These are phyloP conservation scores for Yamagishiella unicocca DNA, from an alignment of 139 green algal genomes.

Conservation along the genomic window DNA sequence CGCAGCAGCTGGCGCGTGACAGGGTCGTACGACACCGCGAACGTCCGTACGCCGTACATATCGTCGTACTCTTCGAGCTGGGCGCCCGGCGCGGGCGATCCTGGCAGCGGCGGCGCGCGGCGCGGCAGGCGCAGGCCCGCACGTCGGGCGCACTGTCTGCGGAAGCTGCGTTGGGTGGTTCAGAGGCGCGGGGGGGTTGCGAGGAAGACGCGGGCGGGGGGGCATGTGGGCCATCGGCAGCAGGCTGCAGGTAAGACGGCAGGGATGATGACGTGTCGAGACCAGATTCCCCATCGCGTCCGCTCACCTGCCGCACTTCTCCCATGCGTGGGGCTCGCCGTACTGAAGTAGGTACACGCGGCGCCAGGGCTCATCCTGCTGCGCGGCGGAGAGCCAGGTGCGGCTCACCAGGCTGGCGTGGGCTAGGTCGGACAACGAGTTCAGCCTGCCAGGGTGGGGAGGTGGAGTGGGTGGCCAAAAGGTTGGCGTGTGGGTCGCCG, in stretches of 20 bases:
- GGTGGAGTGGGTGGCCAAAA: too few relatives aligned
- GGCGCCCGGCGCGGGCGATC: background rate
- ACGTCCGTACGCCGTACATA: constrained; percentile 3
- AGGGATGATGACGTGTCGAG: too few relatives aligned
- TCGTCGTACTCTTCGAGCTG: constrained; percentile 14
- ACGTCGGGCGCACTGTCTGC: background rate
- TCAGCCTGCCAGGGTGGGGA: background rate
- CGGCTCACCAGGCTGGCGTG: background rate
- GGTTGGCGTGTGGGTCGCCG: too few relatives aligned
- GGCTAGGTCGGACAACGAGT: background rate
- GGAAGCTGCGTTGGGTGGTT: constrained; percentile 8
- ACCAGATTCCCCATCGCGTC: too few relatives aligned
- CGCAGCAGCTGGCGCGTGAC: background rate
- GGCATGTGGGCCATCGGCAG: background rate
- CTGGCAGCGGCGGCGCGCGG: background rate
- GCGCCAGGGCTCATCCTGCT: constrained; percentile 5
- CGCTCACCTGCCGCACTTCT: constrained; percentile 1
- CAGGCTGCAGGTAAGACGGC: too few relatives aligned
- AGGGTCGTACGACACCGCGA: constrained; percentile 27
- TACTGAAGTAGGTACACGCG: background rate
- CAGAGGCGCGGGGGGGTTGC: too few relatives aligned
- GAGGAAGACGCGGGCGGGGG: too few relatives aligned
- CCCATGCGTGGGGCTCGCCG: background rate
- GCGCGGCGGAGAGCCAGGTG: background rate
- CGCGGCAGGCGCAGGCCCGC: background rate